Percentiles rank a stretch among this genome's conserved stretches.
phyloP scores from a whole-genome alignment of 169 alveolate genomes.

The Fabrea salina region DNA sequence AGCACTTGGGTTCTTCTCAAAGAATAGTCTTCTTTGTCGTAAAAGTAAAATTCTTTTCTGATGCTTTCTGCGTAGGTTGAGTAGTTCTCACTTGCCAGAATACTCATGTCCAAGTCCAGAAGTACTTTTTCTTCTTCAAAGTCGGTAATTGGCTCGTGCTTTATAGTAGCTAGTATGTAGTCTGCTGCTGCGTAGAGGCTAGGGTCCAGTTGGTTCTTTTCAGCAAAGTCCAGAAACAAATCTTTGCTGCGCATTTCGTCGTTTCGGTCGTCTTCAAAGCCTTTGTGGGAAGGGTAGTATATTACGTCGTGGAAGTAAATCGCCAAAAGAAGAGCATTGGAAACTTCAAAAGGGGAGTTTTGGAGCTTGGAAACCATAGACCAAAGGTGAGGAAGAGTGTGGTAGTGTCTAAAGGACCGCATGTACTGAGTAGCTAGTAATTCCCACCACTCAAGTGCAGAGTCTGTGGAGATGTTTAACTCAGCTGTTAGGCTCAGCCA shows the following conservation, averaged over 20 bases:
- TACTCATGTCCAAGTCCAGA: slow-evolving; percentile 3
- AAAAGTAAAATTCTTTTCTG: background rate
- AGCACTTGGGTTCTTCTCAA: background rate
- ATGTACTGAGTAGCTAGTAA: background rate
- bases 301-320: background rate
- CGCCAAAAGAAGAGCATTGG: background rate
- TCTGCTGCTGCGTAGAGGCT: background rate
- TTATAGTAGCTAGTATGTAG: background rate
- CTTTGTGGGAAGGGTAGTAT: background rate
- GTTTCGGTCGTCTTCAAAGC: background rate
- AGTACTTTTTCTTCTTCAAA: background rate
- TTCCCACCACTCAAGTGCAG: slow-evolving; percentile 5
- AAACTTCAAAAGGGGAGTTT: no score
- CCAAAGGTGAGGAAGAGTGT: background rate
- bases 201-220: background rate
- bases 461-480: background rate
- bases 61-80: background rate
- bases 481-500: background rate
- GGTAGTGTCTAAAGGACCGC: background rate
- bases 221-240: background rate
- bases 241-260: background rate
- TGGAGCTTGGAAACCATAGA: background rate
- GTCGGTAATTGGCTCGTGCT: background rate
- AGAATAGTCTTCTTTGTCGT: background rate
- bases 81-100: background rate